Evolutionary conservation across 768 basidiomycete species (phyloP).

Genomic region (Pleurotus salmoneostramineus): DNA sequence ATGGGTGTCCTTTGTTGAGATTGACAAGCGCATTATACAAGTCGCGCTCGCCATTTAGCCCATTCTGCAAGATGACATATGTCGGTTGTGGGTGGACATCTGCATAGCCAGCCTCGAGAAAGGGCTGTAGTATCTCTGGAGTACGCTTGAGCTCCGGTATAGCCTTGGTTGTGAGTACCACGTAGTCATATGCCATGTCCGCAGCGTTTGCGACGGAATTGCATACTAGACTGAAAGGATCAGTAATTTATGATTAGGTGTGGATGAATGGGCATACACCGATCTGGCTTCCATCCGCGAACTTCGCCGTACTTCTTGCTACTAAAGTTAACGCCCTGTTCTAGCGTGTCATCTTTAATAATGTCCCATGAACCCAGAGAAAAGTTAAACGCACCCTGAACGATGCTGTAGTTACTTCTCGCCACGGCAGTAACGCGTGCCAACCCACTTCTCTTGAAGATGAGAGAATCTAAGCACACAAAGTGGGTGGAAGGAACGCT

Average conservation of each 20-base stretch:
- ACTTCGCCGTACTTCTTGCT: conserved; percentile 59
- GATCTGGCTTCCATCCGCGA: conserved; percentile 57
- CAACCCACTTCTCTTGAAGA: conserved; percentile 52
- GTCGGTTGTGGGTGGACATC: conserved; percentile 46
- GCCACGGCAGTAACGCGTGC: conserved; percentile 72
- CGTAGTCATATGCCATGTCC: conserved; percentile 58
- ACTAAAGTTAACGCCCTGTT: conserved; percentile 49
- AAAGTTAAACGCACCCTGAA: conserved; percentile 34
- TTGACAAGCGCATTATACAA: conserved; percentile 48
- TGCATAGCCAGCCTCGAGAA: conserved; percentile 46
- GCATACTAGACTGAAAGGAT: conserved; percentile 40
- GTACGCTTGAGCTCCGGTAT: conserved; percentile 63
- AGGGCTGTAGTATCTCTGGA: conserved; percentile 48
- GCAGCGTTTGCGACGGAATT: conserved; percentile 55
- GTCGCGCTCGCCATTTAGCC: conserved; percentile 65
- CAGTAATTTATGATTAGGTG: background rate
- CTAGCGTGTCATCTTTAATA: conserved; percentile 22
- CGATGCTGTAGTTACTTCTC: conserved; percentile 59
- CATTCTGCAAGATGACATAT: conserved; percentile 68
- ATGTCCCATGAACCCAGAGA: background rate
- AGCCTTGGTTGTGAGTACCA: conserved; percentile 67
- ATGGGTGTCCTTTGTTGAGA: conserved; percentile 39
- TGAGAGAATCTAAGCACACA: conserved; percentile 41
- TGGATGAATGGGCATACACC: conserved; percentile 37
- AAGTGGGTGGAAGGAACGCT: background rate